Percentiles rank a stretch among this genome's conserved stretches.
Conservation (phyloP, 176 grass and related monocot genomes). For the Luzula sylvatica region DNA sequence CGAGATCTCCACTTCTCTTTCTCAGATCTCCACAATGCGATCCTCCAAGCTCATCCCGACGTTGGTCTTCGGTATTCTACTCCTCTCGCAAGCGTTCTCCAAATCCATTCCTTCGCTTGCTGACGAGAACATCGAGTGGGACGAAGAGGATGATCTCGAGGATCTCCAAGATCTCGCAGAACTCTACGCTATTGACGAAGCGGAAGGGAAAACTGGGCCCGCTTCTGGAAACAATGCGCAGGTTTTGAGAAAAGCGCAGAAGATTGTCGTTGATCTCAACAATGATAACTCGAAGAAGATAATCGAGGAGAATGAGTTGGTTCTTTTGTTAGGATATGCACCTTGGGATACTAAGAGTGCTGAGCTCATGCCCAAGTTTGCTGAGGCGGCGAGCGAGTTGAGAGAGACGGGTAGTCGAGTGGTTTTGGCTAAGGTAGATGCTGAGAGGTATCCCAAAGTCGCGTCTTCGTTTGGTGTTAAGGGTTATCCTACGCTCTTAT, state of each 20-base stretch:
- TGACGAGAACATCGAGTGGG: constrained; percentile 32
- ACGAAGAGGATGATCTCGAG: constrained; percentile 48
- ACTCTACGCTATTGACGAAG: constrained; percentile 75
- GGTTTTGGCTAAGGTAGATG: constrained; percentile 79
- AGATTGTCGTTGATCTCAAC: constrained; percentile 72
- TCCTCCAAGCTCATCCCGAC: constrained; percentile 4
- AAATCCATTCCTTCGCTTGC: constrained; percentile 14
- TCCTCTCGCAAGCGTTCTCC: constrained; percentile 20
- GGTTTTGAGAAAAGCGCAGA: constrained; percentile 58
- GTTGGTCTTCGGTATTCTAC: constrained; percentile 15
- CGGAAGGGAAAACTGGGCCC: constrained; percentile 19
- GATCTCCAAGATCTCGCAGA: constrained; percentile 59
- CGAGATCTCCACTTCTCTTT: constrained; percentile 30
- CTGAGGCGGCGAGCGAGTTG: constrained; percentile 68
- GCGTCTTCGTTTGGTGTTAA: constrained; percentile 54
- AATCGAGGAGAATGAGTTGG: constrained; percentile 43
- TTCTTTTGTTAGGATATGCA: constrained; percentile 77
- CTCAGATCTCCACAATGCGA: constrained; percentile 23
- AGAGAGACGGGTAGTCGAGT: constrained; percentile 66
- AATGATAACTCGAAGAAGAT: constrained; percentile 70
- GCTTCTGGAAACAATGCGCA: constrained; percentile 12
- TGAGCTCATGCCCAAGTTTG: constrained; percentile 82
- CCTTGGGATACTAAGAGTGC: constrained; percentile 91
- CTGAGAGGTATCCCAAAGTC: constrained; percentile 73
- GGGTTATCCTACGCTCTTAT: constrained; percentile 74